Conservation (phyloP, 192 early-diverging fungal genomes). For the Entophlyctis helioformis region DNA sequence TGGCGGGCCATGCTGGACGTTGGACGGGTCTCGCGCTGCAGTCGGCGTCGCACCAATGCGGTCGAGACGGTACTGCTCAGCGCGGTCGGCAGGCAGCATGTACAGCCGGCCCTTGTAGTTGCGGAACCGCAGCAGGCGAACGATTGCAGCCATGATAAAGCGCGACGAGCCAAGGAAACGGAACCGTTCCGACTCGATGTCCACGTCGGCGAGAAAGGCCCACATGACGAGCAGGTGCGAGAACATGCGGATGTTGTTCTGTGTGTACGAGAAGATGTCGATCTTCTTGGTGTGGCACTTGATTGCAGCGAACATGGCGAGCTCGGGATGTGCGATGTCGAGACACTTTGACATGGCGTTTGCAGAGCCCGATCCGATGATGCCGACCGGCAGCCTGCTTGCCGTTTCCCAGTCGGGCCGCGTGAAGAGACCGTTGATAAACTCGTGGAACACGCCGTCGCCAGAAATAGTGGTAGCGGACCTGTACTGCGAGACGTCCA, state of each 20-base stretch:
- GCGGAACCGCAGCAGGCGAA: conserved; percentile 45
- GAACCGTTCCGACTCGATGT: conserved; percentile 34
- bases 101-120: conserved; percentile 47
- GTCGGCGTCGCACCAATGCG: too few relatives aligned
- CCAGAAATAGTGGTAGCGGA: conserved; percentile 59
- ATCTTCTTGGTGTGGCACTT: conserved; percentile 6
- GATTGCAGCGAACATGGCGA: conserved; percentile 24
- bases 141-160: conserved; percentile 22
- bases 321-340: conserved; percentile 14
- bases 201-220: conserved; percentile 33
- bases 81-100: conserved; percentile 27
- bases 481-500: conserved; percentile 43
- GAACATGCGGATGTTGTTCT: conserved; percentile 21
- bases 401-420: conserved; percentile 50
- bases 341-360: conserved; percentile 34
- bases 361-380: conserved; percentile 34
- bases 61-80: too few relatives aligned
- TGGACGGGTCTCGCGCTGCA: too few relatives aligned
- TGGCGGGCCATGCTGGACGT: background rate
- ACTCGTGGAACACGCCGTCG: conserved; percentile 72
- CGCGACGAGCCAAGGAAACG: conserved; percentile 26
- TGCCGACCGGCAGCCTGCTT: conserved; percentile 43
- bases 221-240: conserved; percentile 30
- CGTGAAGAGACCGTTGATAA: conserved; percentile 67
- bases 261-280: conserved; percentile 28